These are phyloP conservation scores for Fusarium cicatricum DNA, from an alignment of 2,329 filamentous ascomycete genomes.

Conservation along the genomic window DNA sequence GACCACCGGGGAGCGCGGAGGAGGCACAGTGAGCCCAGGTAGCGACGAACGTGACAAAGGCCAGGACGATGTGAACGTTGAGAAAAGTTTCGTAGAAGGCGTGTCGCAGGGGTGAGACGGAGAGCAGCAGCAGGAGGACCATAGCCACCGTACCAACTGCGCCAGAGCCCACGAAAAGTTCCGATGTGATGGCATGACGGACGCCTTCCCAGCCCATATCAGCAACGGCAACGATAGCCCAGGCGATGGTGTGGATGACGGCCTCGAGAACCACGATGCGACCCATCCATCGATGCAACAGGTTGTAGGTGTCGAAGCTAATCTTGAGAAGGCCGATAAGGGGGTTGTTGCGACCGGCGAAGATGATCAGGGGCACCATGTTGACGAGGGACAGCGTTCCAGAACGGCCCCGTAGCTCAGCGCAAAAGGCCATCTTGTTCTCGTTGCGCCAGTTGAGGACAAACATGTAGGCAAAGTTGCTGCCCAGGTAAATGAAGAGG, in stretches of 20 bases:
- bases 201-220: slow-evolving; percentile 71
- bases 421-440: slow-evolving; percentile 72
- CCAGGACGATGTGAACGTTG: slow-evolving; percentile 82
- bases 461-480: slow-evolving; percentile 71
- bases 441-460: slow-evolving; percentile 65
- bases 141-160: slow-evolving; percentile 69
- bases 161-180: slow-evolving; percentile 72
- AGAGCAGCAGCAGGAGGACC: slow-evolving; percentile 71
- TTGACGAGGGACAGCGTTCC: slow-evolving; percentile 88
- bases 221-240: slow-evolving; percentile 75
- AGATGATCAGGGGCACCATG: slow-evolving; percentile 88
- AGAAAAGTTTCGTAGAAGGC: slow-evolving; percentile 98
- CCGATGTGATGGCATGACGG: slow-evolving; percentile 59
- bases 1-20: slow-evolving; percentile 68
- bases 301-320: slow-evolving; percentile 96
- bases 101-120: slow-evolving; percentile 83
- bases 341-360: slow-evolving; percentile 93
- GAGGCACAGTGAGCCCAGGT: slow-evolving; percentile 82
- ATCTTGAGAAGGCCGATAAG: slow-evolving; percentile 83
- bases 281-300: slow-evolving; percentile 75
- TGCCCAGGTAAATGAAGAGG: slow-evolving; percentile 63
- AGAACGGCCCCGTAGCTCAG: slow-evolving; percentile 85
- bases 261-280: slow-evolving; percentile 75
- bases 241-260: slow-evolving; percentile 74
- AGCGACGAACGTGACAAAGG: slow-evolving; percentile 70